A percentile compares a stretch with the other conserved stretches of the same genome.
These are phyloP conservation scores for Dictyophora rubrovolvata DNA, from an alignment of 768 basidiomycete genomes.

Conservation along the genomic window DNA sequence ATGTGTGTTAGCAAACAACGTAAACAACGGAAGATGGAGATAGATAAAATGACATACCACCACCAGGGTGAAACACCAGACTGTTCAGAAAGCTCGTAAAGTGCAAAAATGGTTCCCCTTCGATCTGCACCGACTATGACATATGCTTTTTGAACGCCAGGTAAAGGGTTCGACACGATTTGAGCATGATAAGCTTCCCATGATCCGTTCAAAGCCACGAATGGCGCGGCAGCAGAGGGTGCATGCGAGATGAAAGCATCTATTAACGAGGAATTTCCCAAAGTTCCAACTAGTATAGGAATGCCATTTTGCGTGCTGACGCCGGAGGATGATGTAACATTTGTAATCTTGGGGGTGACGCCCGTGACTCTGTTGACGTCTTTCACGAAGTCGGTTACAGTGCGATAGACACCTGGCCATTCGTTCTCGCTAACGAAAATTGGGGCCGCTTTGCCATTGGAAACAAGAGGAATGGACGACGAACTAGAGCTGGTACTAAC, in stretches of 20 bases:
- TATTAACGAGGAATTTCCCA: constrained; percentile 47
- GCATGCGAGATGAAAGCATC: constrained; percentile 41
- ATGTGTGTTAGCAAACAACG: neutral
- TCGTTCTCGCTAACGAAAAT: constrained; percentile 45
- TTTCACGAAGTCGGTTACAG: constrained; percentile 46
- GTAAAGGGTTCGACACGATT: constrained; percentile 44
- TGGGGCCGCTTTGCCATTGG: constrained; percentile 34
- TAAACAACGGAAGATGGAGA: neutral
- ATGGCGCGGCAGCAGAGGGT: constrained; percentile 33
- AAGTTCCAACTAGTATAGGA: constrained; percentile 56
- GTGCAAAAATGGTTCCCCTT: constrained; percentile 53
- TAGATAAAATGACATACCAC: constrained; percentile 32
- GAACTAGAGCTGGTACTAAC: neutral
- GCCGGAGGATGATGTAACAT: constrained; percentile 34
- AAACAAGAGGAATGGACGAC: constrained; percentile 31
- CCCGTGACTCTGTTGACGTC: constrained; percentile 57
- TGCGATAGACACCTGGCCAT: constrained; percentile 54
- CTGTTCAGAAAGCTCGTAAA: constrained; percentile 63
- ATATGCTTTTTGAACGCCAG: constrained; percentile 50
- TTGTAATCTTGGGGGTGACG: constrained; percentile 37
- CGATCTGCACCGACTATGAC: constrained; percentile 63
- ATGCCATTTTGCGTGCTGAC: constrained; percentile 16
- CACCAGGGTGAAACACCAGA: constrained; percentile 68
- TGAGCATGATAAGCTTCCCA: constrained; percentile 56
- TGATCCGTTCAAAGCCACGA: constrained; percentile 43